phyloP scores from a whole-genome alignment of 2,329 filamentous ascomycete genomes.

The Aspergillus udagawae region DNA sequence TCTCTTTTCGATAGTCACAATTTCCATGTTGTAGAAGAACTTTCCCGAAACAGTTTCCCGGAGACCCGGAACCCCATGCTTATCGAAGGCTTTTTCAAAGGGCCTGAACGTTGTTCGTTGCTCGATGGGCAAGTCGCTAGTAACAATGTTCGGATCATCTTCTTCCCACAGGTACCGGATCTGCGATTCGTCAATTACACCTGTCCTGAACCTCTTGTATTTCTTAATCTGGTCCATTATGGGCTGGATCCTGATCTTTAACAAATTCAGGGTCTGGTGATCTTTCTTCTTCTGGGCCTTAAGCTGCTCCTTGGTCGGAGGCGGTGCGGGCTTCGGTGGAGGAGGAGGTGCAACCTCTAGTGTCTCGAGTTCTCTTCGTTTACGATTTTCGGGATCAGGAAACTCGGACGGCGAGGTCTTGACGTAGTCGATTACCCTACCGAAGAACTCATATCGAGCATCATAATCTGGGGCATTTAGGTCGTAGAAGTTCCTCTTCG shows the following conservation, averaged over 20 bases:
- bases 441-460: constrained; percentile 75
- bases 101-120: constrained; percentile 62
- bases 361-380: constrained; percentile 75
- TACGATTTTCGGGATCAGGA: constrained; percentile 79
- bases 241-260: constrained; percentile 86
- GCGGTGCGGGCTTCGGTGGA: constrained; percentile 57
- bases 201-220: constrained; percentile 82
- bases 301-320: constrained; percentile 71
- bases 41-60: constrained; percentile 71
- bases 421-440: constrained; percentile 68
- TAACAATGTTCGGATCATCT: constrained; percentile 64
- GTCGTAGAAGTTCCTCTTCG: constrained; percentile 69
- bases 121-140: constrained; percentile 56
- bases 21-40: constrained; percentile 93
- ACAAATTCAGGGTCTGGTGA: constrained; percentile 73
- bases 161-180: constrained; percentile 84
- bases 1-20: constrained; percentile 90
- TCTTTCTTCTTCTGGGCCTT: constrained; percentile 79
- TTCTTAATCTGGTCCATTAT: constrained; percentile 98
- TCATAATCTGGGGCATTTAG: constrained; percentile 62
- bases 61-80: constrained; percentile 71
- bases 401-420: constrained; percentile 78
- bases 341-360: constrained; percentile 72
- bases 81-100: constrained; percentile 75
- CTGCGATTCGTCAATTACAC: constrained; percentile 67